phyloP scores from a whole-genome alignment of 495 filamentous ascomycete genomes.

The Aspergillus heteromorphus region DNA sequence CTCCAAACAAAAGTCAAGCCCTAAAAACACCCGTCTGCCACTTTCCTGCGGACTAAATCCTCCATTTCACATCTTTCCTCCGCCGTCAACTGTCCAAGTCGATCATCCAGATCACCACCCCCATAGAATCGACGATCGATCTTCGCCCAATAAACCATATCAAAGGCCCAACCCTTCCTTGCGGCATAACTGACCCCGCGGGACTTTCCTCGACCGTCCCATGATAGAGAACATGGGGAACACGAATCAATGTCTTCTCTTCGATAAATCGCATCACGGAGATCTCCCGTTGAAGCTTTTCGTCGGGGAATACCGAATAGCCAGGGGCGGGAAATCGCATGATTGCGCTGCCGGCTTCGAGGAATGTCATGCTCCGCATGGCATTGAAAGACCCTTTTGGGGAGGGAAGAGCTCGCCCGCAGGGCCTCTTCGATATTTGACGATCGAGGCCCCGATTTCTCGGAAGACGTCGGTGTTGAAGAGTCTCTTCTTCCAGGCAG shows the following conservation, averaged over 20 bases:
- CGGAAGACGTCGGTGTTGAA: background rate
- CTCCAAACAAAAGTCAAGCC: no score
- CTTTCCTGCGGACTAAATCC: conserved; percentile 5
- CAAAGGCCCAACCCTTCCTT: conserved; percentile 13
- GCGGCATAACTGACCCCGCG: conserved; percentile 12
- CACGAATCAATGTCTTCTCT: background rate
- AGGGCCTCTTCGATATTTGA: background rate
- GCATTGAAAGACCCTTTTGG: background rate
- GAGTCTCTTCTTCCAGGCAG: background rate
- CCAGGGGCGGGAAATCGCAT: background rate
- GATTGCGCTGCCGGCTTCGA: background rate
- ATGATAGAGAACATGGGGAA: background rate
- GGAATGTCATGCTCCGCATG: background rate
- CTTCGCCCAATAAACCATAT: conserved; percentile 15
- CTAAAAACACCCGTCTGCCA: no score
- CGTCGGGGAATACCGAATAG: background rate
- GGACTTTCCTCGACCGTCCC: background rate
- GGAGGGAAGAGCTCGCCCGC: background rate
- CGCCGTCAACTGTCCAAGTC: conserved; percentile 1
- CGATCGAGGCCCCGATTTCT: background rate
- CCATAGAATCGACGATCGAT: conserved; percentile 17
- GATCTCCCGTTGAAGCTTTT: background rate
- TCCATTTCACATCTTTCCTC: conserved; percentile 12
- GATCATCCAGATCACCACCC: conserved; percentile 8
- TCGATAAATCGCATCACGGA: background rate